Base-by-base conservation (phyloP, 225 moss, liverwort and hornwort species). In the Climacium dendroides region DNA sequence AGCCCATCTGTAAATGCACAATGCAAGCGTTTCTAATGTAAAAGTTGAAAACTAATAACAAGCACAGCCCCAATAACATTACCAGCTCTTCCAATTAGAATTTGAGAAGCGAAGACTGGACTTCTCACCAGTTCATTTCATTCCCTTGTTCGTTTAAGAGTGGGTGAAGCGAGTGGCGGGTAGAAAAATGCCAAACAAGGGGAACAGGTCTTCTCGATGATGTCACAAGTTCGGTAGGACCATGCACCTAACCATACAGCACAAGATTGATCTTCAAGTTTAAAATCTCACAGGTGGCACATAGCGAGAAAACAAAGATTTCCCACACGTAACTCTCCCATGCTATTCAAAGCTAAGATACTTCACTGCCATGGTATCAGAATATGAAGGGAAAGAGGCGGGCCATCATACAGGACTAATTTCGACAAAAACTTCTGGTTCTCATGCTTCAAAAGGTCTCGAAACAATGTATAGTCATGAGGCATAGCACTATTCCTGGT, bases 221-320 rank as follows among this genome's bases (percentile, higher is more conserved):
- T 88, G 97, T 97, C 86, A 98, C 96, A 88, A 98, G 90, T 87
- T 98, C 98, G 45, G 98, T 98, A 76, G 96, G 95, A 72, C 98
- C 98, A 89, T 98, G 98, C 30, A 98, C 96, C 91, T 97, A 93
- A 67, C 43, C 87, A 93, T 54, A 81, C 43, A 78, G 73, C 83
- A 82, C 63, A 85, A 61, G 25, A 88, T 71, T 80, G 63, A 74
- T 71, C 74, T 87, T 87, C 58, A 66, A 81, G 74, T 83, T 64
- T 77, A 14, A 30, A 78, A 87, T 32, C 71, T 71, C 79, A 85
- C 32, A 62, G 41, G 41, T 62, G 71, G 43, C 57, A 86, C 83
- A 28, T 86, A 85, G 81, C n/a, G 73, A 71, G 73, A 34, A 65
- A 50, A 72, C 45, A 66, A 50, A 70, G 41, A 30, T 61, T 73